A percentile compares a stretch with the other conserved stretches of the same genome.
These are phyloP conservation scores for Calendula officinalis DNA, from an alignment of 129 eudicot species.

Conservation along the genomic window DNA sequence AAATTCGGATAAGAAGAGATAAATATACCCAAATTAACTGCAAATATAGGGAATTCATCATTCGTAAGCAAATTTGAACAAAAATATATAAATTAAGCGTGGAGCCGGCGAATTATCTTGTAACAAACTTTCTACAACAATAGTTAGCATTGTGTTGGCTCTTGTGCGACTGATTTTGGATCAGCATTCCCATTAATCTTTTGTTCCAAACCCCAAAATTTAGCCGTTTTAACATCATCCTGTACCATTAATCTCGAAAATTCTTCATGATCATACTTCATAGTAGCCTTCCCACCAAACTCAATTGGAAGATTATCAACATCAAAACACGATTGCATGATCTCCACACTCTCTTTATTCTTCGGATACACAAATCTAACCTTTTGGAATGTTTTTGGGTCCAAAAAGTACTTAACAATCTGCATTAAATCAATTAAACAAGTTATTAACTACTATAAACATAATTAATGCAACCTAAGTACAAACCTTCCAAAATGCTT, in stretches of 20 bases:
- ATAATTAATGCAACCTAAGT: conserved; percentile 4
- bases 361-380: conserved; percentile 80
- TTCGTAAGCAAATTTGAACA: conserved; percentile 11
- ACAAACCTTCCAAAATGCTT: conserved; percentile 87
- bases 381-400: conserved; percentile 73
- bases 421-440: conserved; percentile 23
- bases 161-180: conserved; percentile 38
- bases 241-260: conserved; percentile 65
- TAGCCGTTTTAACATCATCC: conserved; percentile 66
- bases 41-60: conserved; percentile 2
- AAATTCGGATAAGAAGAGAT: neutral
- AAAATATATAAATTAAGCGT: neutral
- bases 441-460: neutral
- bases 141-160: conserved; percentile 30
- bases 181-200: conserved; percentile 38
- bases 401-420: conserved; percentile 79
- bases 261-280: conserved; percentile 75
- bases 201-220: conserved; percentile 61
- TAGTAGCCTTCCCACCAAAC: conserved; percentile 72
- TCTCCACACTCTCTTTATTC: conserved; percentile 74
- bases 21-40: conserved; percentile 14
- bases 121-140: conserved; percentile 6
- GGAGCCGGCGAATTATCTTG: neutral
- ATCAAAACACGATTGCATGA: conserved; percentile 69
- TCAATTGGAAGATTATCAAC: conserved; percentile 80